phyloP scores from a whole-genome alignment of 306 rosid genomes.

The Cyamopsis tetragonoloba region DNA sequence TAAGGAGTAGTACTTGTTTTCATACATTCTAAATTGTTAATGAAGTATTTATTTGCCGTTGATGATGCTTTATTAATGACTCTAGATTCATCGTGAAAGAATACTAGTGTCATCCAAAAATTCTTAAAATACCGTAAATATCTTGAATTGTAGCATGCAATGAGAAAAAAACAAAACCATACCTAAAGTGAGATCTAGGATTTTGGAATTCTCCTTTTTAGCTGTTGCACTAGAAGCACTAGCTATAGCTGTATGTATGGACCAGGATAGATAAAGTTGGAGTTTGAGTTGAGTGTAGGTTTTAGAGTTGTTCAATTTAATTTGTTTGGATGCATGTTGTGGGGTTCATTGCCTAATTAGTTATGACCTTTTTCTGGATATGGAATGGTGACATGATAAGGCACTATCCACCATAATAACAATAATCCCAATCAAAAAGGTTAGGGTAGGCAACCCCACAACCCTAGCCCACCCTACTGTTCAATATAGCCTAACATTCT shows the following conservation, averaged over 20 bases:
- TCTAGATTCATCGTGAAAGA: no score
- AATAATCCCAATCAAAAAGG: not conserved
- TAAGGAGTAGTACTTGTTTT: not conserved
- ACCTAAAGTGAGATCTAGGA: not conserved
- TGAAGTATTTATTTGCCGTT: no score
- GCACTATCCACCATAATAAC: slow-evolving; percentile 34
- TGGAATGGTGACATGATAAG: slow-evolving; percentile 59
- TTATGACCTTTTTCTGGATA: slow-evolving; percentile 28
- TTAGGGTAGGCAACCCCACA: slow-evolving; percentile 36
- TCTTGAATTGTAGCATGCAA: no score
- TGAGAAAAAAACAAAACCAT: no score
- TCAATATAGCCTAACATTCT: not conserved
- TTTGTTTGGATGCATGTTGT: slow-evolving; percentile 31
- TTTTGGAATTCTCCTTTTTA: not conserved
- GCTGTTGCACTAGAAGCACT: slow-evolving; percentile 15
- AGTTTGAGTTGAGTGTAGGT: not conserved
- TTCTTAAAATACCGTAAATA: no score
- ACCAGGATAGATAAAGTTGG: slow-evolving; percentile 13
- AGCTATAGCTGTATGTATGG: not conserved
- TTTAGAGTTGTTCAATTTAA: not conserved
- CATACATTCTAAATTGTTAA: no score
- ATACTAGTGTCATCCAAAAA: no score
- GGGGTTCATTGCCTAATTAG: slow-evolving; percentile 33
- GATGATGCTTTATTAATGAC: no score
- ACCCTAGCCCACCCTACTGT: slow-evolving; percentile 20